Conservation (phyloP, 805 yeast genomes). For the Kurtzmaniella cleridarum region DNA sequence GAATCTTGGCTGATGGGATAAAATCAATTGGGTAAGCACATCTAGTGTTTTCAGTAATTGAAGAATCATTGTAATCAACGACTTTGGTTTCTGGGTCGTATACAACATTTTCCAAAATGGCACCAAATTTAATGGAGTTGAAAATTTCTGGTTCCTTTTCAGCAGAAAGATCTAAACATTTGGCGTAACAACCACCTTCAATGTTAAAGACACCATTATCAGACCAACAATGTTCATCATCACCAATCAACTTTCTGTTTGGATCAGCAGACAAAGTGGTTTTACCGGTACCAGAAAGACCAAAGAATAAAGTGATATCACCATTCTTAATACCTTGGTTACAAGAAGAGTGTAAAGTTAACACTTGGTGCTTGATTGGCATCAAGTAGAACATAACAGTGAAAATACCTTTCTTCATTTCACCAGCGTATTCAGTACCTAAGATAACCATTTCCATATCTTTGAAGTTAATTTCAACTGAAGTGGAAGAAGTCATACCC, state of each 20-base stretch:
- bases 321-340: conserved; percentile 79
- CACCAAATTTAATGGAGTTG: conserved; percentile 90
- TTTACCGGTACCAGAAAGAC: conserved; percentile 97
- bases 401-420: conserved; percentile 98
- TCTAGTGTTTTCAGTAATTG: conserved; percentile 95
- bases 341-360: conserved; percentile 92
- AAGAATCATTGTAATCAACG: conserved; percentile 78
- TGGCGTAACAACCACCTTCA: conserved; percentile 99
- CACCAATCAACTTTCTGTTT: conserved; percentile 89
- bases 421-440: conserved; percentile 99
- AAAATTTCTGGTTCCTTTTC: conserved; percentile 98
- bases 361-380: conserved; percentile 89
- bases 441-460: conserved; percentile 98
- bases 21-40: conserved; percentile 97
- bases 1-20: conserved; percentile 94
- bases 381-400: conserved; percentile 98
- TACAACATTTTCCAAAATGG: conserved; percentile 89
- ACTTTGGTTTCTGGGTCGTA: conserved; percentile 73
- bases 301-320: conserved; percentile 94
- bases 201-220: conserved; percentile 97
- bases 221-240: conserved; percentile 99
- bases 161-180: conserved; percentile 81
- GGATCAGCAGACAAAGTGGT: conserved; percentile 97
- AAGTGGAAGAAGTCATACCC: conserved; percentile 95
- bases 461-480: conserved; percentile 94